phyloP scores from a whole-genome alignment of 2,329 filamentous ascomycete species.

The Calcarisporium arbuscula region DNA sequence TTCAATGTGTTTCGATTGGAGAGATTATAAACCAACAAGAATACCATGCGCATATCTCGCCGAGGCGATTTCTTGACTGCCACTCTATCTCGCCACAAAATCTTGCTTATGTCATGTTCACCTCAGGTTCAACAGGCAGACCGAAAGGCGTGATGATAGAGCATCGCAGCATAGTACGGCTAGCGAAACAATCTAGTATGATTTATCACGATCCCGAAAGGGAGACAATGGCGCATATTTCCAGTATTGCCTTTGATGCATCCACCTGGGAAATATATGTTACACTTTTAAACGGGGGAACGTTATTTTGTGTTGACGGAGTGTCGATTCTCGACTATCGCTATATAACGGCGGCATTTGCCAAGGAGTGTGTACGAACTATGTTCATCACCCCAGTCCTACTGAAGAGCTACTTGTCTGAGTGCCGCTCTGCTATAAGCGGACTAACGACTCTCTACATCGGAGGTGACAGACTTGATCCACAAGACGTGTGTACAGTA shows the following conservation, averaged over 20 bases:
- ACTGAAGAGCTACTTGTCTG: slow-evolving; percentile 13
- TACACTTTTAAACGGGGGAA: slow-evolving; percentile 11
- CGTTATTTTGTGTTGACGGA: slow-evolving; percentile 8
- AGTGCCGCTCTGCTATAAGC: slow-evolving; percentile 4
- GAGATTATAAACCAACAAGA: not conserved
- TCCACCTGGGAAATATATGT: slow-evolving; percentile 11
- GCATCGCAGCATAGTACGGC: slow-evolving; percentile 8
- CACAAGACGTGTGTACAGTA: slow-evolving; percentile 1
- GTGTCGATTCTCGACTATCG: slow-evolving; percentile 8
- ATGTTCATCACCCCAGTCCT: slow-evolving; percentile 12
- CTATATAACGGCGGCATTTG: slow-evolving; percentile 7
- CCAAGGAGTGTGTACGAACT: slow-evolving; percentile 5
- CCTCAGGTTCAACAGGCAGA: slow-evolving; percentile 43
- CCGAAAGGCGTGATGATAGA: slow-evolving; percentile 40
- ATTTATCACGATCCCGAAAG: not conserved
- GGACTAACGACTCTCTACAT: slow-evolving; percentile 7
- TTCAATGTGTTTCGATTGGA: not conserved
- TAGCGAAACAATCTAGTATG: not conserved
- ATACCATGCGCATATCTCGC: not conserved
- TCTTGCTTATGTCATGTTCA: slow-evolving; percentile 36
- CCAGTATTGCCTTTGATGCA: slow-evolving; percentile 10
- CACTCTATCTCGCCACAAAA: not conserved
- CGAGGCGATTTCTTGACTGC: too few relatives aligned
- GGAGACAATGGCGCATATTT: slow-evolving; percentile 7
- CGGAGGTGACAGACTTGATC: slow-evolving; percentile 14